These are phyloP conservation scores for Pseudocercospora fijiensis DNA, from an alignment of 2,329 filamentous ascomycete species.

Conservation along the genomic window DNA sequence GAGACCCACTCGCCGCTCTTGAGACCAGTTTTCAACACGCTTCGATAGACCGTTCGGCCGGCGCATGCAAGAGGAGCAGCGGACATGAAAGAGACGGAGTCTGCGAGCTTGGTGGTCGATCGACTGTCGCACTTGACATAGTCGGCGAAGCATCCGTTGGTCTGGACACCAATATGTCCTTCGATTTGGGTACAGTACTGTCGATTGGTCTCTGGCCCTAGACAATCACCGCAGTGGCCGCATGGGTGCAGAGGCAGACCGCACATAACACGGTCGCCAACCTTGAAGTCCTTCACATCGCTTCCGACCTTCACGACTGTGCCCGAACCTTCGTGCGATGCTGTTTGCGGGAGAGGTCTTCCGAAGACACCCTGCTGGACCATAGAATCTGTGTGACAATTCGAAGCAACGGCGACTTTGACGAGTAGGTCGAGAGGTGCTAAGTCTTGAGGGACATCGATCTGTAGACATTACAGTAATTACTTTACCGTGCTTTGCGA, in stretches of 20 bases:
- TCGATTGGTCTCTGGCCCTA: slow-evolving; percentile 47
- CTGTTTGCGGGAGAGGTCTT: slow-evolving; percentile 52
- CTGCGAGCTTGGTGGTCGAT: slow-evolving; percentile 49
- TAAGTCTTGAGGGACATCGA: slow-evolving; percentile 51
- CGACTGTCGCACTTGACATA: slow-evolving; percentile 55
- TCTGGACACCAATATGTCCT: slow-evolving; percentile 52
- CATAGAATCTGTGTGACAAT: slow-evolving; percentile 64
- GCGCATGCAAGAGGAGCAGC: slow-evolving; percentile 61
- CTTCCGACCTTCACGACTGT: slow-evolving; percentile 53
- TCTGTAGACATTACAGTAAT: slow-evolving; percentile 17
- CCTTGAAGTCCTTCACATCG: slow-evolving; percentile 44
- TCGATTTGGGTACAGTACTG: slow-evolving; percentile 55
- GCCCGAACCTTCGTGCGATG: slow-evolving; percentile 59
- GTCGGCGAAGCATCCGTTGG: slow-evolving; percentile 58
- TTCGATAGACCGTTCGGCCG: slow-evolving; percentile 53
- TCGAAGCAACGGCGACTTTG: slow-evolving; percentile 59
- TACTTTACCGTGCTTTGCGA: background rate
- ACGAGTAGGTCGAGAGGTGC: slow-evolving; percentile 57
- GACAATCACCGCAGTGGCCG: slow-evolving; percentile 55
- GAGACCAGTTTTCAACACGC: slow-evolving; percentile 46
- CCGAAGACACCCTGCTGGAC: slow-evolving; percentile 53
- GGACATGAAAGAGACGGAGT: slow-evolving; percentile 49
- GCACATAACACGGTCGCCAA: slow-evolving; percentile 58
- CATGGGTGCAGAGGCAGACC: slow-evolving; percentile 56
- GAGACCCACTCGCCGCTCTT: slow-evolving; percentile 42